Base-by-base conservation (phyloP, 2,329 filamentous ascomycete species). In the Ophiostoma sp. region DNA sequence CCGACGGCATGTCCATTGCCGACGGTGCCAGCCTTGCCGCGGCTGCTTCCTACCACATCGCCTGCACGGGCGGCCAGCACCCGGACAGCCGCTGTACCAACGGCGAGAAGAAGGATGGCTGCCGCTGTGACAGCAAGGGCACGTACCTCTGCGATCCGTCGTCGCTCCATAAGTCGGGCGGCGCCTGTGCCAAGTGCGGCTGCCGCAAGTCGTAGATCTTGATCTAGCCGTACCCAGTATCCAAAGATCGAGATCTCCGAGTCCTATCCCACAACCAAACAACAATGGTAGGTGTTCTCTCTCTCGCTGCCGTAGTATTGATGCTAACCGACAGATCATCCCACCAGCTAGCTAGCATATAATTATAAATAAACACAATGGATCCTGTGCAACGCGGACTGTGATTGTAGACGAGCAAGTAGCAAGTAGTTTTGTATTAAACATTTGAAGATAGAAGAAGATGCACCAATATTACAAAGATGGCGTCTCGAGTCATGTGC, bases 181-280 rank as follows among this genome's bases (percentile, higher is more conserved):
- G 66, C n/a, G 60, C 44, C 40, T 67, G 55, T 44, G 66, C 66
- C 16, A 67, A 67, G 66, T 67, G 66, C 11, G 66, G 66, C 55
- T 67, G 66, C 55, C 11, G n/a, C 49, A 55, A 55, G 49, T 8
- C 4, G n/a, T 27, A 55, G 7, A 27, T 27, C 27, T 27, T 27
- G 27, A 27, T 27, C 27, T 27, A 27, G 27, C 27, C 27, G 27
- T 27, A 27, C 27, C 27, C 2, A 27, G 27, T 27, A 27, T 27
- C 27, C 27, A 27, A 27, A 27, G 27, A 27, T 27, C 27, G 27
- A 27, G 27, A 27, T 27, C 27, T 27, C 27, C 27, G 27, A 27
- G 2, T 27, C 27, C 27, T 27, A 27, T 27, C 27, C 2, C 27
- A 27, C 27, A 27, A 27, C 27, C 27, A 27, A 27, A 27, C 27